These are phyloP conservation scores for Pholiota microspora DNA, from an alignment of 768 basidiomycete genomes.

Conservation along the genomic window DNA sequence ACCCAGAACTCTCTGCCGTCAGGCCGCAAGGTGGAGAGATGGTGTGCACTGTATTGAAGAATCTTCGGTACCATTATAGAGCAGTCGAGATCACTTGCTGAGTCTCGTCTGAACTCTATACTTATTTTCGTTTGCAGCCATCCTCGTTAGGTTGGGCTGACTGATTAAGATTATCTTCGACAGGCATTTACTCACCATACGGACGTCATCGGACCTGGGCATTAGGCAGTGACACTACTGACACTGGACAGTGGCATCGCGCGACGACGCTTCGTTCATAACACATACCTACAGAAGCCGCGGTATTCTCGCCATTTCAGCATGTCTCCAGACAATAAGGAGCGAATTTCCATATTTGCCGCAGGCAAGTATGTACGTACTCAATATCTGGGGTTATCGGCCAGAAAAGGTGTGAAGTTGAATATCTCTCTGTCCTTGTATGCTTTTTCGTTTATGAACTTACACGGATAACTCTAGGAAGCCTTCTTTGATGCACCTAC, in stretches of 20 bases:
- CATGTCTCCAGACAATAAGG: conserved; percentile 5
- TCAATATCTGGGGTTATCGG: neutral
- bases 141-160: neutral
- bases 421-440: neutral
- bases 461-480: neutral
- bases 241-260: neutral
- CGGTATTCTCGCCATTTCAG: neutral
- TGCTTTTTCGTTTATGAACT: neutral
- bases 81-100: neutral
- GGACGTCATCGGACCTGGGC: neutral
- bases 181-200: neutral
- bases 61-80: neutral
- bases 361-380: too few relatives aligned
- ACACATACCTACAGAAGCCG: neutral
- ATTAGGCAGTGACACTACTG: neutral
- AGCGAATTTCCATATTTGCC: neutral
- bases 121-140: neutral
- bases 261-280: neutral
- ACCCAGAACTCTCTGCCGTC: neutral
- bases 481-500: neutral
- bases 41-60: neutral
- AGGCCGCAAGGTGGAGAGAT: neutral
- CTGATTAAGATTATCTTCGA: neutral
- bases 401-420: neutral
- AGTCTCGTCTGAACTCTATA: neutral